These are phyloP conservation scores for Arthromyces matolae DNA, from an alignment of 768 basidiomycete species.

Conservation along the genomic window DNA sequence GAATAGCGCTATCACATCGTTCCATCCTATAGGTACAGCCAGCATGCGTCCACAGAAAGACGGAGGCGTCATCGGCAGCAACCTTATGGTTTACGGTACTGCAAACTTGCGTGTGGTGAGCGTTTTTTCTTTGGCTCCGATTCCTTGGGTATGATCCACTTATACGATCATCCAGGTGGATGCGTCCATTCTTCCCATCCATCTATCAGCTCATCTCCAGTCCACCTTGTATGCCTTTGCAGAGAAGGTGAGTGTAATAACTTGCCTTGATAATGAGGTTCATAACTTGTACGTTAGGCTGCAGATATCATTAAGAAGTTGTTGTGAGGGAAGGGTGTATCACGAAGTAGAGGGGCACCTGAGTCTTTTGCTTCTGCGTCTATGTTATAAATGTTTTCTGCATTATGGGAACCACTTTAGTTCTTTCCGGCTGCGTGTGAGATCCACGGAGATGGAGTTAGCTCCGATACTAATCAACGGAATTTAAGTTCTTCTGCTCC, in stretches of 20 bases:
- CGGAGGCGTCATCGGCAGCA: constrained; percentile 32
- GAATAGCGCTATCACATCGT: constrained; percentile 6
- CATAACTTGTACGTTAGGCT: constrained; percentile 2
- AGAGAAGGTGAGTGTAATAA: constrained; percentile 17
- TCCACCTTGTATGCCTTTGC: constrained; percentile 21
- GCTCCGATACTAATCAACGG: too few relatives aligned
- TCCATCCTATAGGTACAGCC: constrained; percentile 24
- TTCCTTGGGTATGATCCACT: too few relatives aligned
- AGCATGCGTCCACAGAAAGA: constrained; percentile 29
- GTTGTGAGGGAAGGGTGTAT: too few relatives aligned
- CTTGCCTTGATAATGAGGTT: constrained; percentile 11
- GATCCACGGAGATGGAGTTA: too few relatives aligned
- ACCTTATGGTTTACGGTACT: constrained; percentile 26
- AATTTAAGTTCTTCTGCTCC: too few relatives aligned
- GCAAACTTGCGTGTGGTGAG: neutral
- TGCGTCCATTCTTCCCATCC: constrained; percentile 21
- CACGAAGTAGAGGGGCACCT: too few relatives aligned
- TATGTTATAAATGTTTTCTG: too few relatives aligned
- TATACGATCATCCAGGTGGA: constrained; percentile 8
- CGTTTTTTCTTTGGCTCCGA: neutral
- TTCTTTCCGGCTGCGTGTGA: too few relatives aligned
- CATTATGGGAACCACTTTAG: too few relatives aligned
- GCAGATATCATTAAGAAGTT: constrained; percentile 13
- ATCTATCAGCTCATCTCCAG: constrained; percentile 17
- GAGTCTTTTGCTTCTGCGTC: too few relatives aligned